A percentile compares a stretch with the other conserved stretches of the same genome.
phyloP scores from a whole-genome alignment of 179 eudicot genomes.

The Actinidia chinensis region DNA sequence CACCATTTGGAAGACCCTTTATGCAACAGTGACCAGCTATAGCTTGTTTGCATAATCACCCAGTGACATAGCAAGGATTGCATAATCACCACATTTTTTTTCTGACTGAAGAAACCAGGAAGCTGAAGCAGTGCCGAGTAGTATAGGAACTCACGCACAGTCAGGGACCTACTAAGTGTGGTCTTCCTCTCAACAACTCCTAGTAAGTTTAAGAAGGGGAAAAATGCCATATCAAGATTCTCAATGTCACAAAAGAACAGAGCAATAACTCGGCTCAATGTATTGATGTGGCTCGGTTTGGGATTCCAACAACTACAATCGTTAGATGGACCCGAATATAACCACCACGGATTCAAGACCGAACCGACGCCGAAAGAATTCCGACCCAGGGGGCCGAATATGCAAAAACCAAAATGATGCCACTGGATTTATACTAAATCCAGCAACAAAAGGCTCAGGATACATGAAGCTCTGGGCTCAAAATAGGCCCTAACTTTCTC shows the following conservation, averaged over 20 bases:
- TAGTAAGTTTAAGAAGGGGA: constrained; percentile 35
- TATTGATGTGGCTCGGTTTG: too few species aligned
- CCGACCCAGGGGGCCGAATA: too few species aligned
- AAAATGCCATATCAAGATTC: background rate
- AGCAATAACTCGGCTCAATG: background rate
- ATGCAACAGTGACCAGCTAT: constrained; percentile 95
- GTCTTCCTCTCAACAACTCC: constrained; percentile 95
- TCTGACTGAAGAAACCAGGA: constrained; percentile 85
- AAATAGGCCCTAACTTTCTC: too few species aligned
- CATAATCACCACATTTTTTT: constrained; percentile 88
- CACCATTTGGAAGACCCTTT: constrained; percentile 96
- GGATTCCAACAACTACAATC: too few species aligned
- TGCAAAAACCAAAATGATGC: too few species aligned
- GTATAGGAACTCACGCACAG: constrained; percentile 93
- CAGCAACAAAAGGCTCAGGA: too few species aligned
- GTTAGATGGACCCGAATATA: too few species aligned
- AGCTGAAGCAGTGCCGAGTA: constrained; percentile 97
- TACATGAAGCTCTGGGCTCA: too few species aligned
- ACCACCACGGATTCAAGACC: too few species aligned
- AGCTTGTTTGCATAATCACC: constrained; percentile 89
- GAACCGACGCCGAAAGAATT: too few species aligned
- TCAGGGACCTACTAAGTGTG: constrained; percentile 80
- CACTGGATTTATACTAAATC: too few species aligned
- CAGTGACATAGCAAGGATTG: constrained; percentile 85
- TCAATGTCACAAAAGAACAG: background rate